Conservation (phyloP, 2,329 filamentous ascomycete species). For the Phyllosticta capitalensis region DNA sequence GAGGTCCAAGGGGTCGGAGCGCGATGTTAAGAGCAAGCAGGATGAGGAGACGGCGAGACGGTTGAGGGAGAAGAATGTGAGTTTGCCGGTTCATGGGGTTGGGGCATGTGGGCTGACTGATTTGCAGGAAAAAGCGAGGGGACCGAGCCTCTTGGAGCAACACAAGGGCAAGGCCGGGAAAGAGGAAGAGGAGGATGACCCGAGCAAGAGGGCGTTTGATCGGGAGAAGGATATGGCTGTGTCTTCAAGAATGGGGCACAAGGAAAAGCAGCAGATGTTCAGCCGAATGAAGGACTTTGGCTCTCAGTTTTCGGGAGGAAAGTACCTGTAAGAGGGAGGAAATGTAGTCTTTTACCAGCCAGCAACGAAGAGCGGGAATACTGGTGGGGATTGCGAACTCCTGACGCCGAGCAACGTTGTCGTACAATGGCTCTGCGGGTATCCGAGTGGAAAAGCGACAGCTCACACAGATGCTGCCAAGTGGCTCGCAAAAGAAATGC, state of each 20-base stretch:
- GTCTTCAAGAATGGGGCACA: conserved; percentile 59
- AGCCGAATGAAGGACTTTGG: conserved; percentile 73
- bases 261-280: conserved; percentile 69
- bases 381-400: too few species aligned
- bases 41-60: conserved; percentile 38
- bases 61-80: conserved; percentile 45
- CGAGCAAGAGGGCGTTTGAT: conserved; percentile 81
- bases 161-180: conserved; percentile 38
- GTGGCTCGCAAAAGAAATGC: too few species aligned
- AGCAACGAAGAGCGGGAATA: neutral
- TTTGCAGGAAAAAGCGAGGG: conserved; percentile 32
- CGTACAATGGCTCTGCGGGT: too few species aligned
- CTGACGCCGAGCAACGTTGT: too few species aligned
- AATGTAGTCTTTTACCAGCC: neutral
- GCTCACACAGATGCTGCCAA: too few species aligned
- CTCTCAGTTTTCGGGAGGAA: conserved; percentile 68
- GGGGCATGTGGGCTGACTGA: conserved; percentile 21
- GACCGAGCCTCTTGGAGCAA: conserved; percentile 38
- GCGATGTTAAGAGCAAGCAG: conserved; percentile 24
- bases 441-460: too few species aligned
- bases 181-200: conserved; percentile 72
- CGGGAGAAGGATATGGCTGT: conserved; percentile 87
- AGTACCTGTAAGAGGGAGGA: conserved; percentile 37
- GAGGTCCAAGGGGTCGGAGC: conserved; percentile 18
- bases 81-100: neutral